Evolutionary conservation across 2,329 filamentous ascomycete species (phyloP), one percentile per base, ranked within the genome.

Genomic region (Trichoderma sp.): DNA sequence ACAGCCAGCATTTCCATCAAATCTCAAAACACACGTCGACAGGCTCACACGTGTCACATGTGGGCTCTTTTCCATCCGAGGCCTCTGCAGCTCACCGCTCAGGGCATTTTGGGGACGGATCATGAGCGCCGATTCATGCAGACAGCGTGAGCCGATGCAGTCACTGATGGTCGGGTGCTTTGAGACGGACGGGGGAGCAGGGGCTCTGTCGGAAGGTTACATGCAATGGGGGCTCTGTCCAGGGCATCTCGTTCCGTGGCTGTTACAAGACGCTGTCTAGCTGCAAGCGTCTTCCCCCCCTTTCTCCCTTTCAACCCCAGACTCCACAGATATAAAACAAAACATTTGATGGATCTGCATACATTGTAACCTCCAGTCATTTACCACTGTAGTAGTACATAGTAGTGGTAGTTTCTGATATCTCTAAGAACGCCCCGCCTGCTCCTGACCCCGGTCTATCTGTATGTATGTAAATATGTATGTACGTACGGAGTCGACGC

Each of bases 11-110:
- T 39, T 5, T 30, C 17, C n/a, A n/a, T n/a, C n/a, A n/a, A n/a
- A 30, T 30, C 50, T 30, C 21, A 24, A 15, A 15, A 52, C 50
- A 52, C 50, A 52, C 50, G 50, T 34, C 50, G 50, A 64, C 52
- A 51, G 56, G 43, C 51, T 63, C 61, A 63, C 51, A 63, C 61
- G 61, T 64, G 62, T 64, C 62, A 64, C 45, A 64, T 64, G 62
- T 58, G 54, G 62, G 54, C 62, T 28, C 50, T 14, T 52, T 34
- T 24, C 21, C 17, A 52, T 30, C 34, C 24, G 26, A 30, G 51
- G 30, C 44, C 12, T 19, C 54, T 63, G 51, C 54, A 64, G 55
- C 62, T 64, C 62, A 64, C 62, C 62, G 62, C 62, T 59, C 62
- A 52, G 43, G 34, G 50, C 41, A 26, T 15, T 15, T 14, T 24